phyloP scores from a whole-genome alignment of 371 early-diverging fungal genomes.

The Lichtheimia ramosa region DNA sequence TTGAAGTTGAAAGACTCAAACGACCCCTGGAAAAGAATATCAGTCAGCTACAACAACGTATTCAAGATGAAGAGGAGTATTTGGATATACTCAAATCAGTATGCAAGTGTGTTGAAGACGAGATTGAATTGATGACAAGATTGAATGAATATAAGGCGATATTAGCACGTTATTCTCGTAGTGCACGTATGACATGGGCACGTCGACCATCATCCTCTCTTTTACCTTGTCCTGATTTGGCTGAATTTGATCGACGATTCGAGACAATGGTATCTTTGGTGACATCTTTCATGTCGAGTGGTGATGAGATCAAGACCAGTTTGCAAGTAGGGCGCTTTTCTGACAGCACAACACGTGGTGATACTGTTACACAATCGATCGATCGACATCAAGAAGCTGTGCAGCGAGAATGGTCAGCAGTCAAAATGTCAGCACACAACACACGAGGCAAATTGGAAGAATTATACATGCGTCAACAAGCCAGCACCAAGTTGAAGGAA shows the following conservation, averaged over 20 bases:
- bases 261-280: constrained; percentile 27
- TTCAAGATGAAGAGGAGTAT: constrained; percentile 37
- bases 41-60: constrained; percentile 19
- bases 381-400: constrained; percentile 34
- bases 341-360: constrained; percentile 10
- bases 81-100: constrained; percentile 27
- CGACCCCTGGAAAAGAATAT: constrained; percentile 23
- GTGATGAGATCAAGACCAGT: constrained; percentile 18
- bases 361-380: constrained; percentile 25
- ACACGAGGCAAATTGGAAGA: constrained; percentile 33
- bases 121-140: constrained; percentile 24
- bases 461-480: constrained; percentile 32
- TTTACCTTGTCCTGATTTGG: constrained; percentile 32
- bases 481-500: constrained; percentile 35
- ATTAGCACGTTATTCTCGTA: constrained; percentile 16
- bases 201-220: not conserved
- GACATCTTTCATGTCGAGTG: constrained; percentile 21
- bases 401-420: constrained; percentile 31
- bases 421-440: constrained; percentile 36
- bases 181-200: constrained; percentile 16
- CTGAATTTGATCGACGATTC: constrained; percentile 33
- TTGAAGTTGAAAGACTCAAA: constrained; percentile 22
- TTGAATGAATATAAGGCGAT: constrained; percentile 29
- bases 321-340: constrained; percentile 6
- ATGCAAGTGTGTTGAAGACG: constrained; percentile 24